These are phyloP conservation scores for Apiotrichum domesticum DNA, from an alignment of 1,284 basidiomycete genomes.

Conservation along the genomic window DNA sequence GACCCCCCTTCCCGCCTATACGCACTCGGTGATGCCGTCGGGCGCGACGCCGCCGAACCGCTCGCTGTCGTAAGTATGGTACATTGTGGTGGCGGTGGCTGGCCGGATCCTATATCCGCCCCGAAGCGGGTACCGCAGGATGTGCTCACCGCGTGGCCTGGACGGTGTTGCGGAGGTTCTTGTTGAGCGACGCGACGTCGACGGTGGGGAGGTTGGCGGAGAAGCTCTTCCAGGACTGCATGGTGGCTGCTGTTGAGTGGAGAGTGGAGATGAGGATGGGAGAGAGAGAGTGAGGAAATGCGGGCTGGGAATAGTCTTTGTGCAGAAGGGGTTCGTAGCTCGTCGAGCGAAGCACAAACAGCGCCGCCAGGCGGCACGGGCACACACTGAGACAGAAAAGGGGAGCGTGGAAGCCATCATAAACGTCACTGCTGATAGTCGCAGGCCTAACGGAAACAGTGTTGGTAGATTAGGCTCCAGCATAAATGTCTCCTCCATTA, in stretches of 20 bases:
- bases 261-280: not conserved
- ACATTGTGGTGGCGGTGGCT: no score
- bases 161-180: slow-evolving; percentile 76
- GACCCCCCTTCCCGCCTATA: slow-evolving; percentile 32
- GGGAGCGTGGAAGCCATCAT: no score
- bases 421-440: no score
- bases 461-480: no score
- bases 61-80: slow-evolving; percentile 52
- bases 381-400: no score
- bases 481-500: no score
- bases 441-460: no score
- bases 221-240: slow-evolving; percentile 46
- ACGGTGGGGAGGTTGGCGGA: slow-evolving; percentile 39
- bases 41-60: slow-evolving; percentile 79
- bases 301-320: no score
- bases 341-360: no score
- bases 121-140: not conserved
- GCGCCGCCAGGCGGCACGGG: no score
- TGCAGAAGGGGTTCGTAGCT: no score
- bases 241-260: slow-evolving; percentile 8
- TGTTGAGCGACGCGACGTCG: slow-evolving; percentile 54
- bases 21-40: slow-evolving; percentile 85
- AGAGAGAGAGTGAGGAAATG: not conserved
- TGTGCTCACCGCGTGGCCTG: slow-evolving; percentile 65
- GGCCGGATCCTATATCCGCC: no score